phyloP scores from a whole-genome alignment of 495 filamentous ascomycete genomes.

The Hyaloscypha bicolor region DNA sequence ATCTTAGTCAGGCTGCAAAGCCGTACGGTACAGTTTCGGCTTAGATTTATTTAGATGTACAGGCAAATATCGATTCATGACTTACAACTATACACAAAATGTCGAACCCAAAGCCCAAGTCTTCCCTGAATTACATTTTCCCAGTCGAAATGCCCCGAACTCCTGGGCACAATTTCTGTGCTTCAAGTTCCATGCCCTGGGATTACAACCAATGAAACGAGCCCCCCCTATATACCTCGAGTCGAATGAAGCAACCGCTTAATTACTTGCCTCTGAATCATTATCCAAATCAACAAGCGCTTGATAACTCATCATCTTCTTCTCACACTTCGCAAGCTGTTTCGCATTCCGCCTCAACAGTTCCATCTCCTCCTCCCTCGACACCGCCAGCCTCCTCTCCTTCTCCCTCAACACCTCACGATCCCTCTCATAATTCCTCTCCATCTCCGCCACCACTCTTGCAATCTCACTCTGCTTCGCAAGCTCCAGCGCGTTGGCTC shows the following conservation, averaged over 20 bases:
- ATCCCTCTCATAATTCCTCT: neutral
- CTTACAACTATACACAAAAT: no score
- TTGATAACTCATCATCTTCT: neutral
- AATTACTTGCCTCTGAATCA: neutral
- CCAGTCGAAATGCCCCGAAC: no score
- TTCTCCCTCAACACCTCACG: neutral
- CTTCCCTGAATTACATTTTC: no score
- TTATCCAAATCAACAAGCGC: neutral
- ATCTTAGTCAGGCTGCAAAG: conserved; percentile 26
- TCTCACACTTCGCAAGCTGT: neutral
- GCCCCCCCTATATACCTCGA: no score
- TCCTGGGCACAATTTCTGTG: no score
- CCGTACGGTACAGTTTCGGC: conserved; percentile 17
- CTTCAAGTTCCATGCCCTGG: no score
- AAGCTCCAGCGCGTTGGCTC: neutral
- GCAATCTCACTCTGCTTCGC: conserved; percentile 9
- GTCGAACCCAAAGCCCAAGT: no score
- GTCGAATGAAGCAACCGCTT: neutral
- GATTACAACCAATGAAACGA: no score
- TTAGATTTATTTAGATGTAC: neutral
- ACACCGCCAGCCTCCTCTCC: neutral
- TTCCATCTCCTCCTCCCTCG: neutral
- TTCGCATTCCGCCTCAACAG: neutral
- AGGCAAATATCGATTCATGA: neutral
- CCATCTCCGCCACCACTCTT: neutral